phyloP scores from a whole-genome alignment of 176 grass and related monocot genomes.

The Hordeum marinum region DNA sequence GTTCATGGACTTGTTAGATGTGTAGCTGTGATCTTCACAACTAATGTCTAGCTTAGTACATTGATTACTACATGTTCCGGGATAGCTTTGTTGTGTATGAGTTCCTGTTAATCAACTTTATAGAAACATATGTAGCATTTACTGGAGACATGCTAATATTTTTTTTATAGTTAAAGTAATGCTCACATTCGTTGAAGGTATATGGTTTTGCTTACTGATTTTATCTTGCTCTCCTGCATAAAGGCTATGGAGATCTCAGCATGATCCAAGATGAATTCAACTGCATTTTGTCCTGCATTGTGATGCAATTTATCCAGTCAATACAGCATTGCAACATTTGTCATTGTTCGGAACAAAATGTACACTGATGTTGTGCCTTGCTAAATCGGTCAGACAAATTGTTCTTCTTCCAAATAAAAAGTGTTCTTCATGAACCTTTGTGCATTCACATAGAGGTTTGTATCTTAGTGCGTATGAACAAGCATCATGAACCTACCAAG shows the following conservation, averaged over 20 bases:
- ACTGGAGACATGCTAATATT: neutral
- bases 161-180: neutral
- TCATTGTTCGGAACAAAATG: neutral
- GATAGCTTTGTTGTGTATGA: neutral
- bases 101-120: neutral
- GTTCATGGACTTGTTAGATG: slow-evolving; percentile 5
- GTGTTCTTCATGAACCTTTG: neutral
- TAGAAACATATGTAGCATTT: neutral
- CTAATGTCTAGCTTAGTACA: neutral
- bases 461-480: neutral
- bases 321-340: neutral
- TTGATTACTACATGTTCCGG: neutral
- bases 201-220: slow-evolving; percentile 62
- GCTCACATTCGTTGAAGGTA: neutral
- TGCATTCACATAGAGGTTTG: neutral
- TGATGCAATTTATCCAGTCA: neutral
- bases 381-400: neutral
- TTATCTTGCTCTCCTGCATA: slow-evolving; percentile 84
- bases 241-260: slow-evolving; percentile 94
- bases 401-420: neutral
- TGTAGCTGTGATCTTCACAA: neutral
- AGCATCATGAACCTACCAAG: slow-evolving; percentile 49
- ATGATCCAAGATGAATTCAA: slow-evolving; percentile 82
- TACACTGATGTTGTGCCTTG: neutral
- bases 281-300: slow-evolving; percentile 84